Evolutionary conservation across 2,329 filamentous ascomycete species (phyloP).

Genomic region (Ophiocordyceps unilateralis): DNA sequence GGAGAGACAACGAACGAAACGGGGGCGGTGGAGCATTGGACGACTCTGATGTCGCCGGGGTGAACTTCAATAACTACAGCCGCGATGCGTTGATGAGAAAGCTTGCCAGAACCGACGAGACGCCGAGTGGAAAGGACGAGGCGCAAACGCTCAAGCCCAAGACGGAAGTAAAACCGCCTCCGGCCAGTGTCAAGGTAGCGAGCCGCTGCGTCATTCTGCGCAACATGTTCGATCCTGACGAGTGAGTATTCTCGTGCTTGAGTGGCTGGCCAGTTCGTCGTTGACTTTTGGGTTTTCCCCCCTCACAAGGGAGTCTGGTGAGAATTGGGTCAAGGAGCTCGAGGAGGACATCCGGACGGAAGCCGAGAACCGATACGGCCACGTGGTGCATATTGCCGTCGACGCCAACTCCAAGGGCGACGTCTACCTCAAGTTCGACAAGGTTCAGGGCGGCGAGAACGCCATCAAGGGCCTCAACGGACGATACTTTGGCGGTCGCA

Average conservation of each 20-base stretch:
- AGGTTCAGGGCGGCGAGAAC: slow-evolving; percentile 87
- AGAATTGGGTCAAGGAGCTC: slow-evolving; percentile 80
- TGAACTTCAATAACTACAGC: slow-evolving; percentile 99
- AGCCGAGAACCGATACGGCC: slow-evolving; percentile 89
- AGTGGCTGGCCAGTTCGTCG: not conserved
- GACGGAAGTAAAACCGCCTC: slow-evolving; percentile 60
- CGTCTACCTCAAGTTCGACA: slow-evolving; percentile 97
- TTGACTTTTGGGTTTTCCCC: too few species aligned
- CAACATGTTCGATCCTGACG: slow-evolving; percentile 84
- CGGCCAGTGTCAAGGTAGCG: slow-evolving; percentile 77
- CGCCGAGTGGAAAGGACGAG: slow-evolving; percentile 46
- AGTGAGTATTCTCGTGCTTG: slow-evolving; percentile 42
- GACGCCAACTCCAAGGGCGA: slow-evolving; percentile 90
- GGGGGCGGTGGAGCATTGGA: slow-evolving; percentile 88
- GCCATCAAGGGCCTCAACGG: slow-evolving; percentile 96
- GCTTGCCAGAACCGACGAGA: slow-evolving; percentile 86
- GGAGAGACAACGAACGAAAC: slow-evolving; percentile 78
- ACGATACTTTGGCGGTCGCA: slow-evolving; percentile 81
- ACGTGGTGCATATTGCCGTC: slow-evolving; percentile 91
- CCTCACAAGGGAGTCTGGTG: slow-evolving; percentile 64
- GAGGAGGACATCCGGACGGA: slow-evolving; percentile 87
- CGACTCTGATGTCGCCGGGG: slow-evolving; percentile 91
- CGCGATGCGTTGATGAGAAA: slow-evolving; percentile 97
- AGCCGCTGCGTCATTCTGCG: slow-evolving; percentile 87
- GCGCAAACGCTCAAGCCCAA: slow-evolving; percentile 61